Conservation (phyloP, 1,284 basidiomycete species). For the Ustilago xerochloae region DNA sequence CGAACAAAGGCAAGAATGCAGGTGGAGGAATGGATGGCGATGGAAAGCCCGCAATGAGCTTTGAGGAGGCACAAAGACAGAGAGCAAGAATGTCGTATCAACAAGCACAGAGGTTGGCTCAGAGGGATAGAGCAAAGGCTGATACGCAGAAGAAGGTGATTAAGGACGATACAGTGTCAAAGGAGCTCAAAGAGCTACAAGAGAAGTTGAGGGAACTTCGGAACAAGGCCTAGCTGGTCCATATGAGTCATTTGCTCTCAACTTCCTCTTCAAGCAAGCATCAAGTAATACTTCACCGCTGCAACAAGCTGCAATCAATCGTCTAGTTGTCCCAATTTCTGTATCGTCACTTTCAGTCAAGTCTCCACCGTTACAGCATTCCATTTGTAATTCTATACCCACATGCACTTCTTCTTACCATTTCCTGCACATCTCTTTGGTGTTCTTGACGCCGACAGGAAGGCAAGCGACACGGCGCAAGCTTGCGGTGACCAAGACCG, state of each 20-base stretch:
- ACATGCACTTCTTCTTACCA: neutral
- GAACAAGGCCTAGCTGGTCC: conserved; percentile 3
- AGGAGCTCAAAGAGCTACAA: conserved; percentile 46
- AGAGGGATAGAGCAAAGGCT: conserved; percentile 25
- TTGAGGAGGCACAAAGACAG: conserved; percentile 41
- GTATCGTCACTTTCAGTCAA: too few species aligned
- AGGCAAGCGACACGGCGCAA: too few species aligned
- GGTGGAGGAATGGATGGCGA: neutral
- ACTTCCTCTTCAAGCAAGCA: neutral
- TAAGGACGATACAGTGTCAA: conserved; percentile 29
- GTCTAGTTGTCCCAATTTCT: too few species aligned
- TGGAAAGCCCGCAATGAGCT: conserved; percentile 15
- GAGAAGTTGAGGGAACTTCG: conserved; percentile 45
- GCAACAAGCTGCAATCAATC: too few species aligned
- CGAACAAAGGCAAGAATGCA: neutral
- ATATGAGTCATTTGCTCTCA: too few species aligned
- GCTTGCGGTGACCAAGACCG: too few species aligned
- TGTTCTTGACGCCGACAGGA: too few species aligned
- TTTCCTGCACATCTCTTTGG: too few species aligned
- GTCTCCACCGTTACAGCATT: too few species aligned
- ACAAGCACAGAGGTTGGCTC: conserved; percentile 39
- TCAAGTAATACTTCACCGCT: too few species aligned
- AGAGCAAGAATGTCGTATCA: conserved; percentile 40
- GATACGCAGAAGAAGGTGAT: conserved; percentile 18
- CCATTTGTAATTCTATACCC: conserved; percentile 14